These are phyloP conservation scores for Mollisia scopiformis DNA, from an alignment of 2,329 filamentous ascomycete species.

Conservation along the genomic window DNA sequence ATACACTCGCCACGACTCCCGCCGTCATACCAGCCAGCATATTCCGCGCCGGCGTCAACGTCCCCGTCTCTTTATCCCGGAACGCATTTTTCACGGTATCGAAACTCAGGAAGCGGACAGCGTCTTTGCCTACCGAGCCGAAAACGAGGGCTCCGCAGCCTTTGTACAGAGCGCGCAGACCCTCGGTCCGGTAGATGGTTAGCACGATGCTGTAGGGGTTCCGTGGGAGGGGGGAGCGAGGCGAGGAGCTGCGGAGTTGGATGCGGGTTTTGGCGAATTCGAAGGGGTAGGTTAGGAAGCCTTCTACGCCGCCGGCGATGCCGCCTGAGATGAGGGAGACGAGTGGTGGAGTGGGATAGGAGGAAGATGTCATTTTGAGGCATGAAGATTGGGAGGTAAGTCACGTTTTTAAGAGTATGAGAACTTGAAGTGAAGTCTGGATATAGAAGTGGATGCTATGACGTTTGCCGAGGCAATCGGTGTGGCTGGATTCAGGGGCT, in stretches of 20 bases:
- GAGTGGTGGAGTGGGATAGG: slow-evolving; percentile 15
- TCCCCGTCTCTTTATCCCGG: slow-evolving; percentile 56
- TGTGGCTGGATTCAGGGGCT: not conserved
- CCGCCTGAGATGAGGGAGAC: slow-evolving; percentile 32
- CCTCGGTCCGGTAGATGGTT: slow-evolving; percentile 58
- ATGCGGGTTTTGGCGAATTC: slow-evolving; percentile 70
- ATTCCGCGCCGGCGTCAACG: slow-evolving; percentile 56
- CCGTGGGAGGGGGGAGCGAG: slow-evolving; percentile 43
- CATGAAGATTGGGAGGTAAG: not conserved
- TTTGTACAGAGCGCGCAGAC: slow-evolving; percentile 52
- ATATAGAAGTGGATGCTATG: not conserved
- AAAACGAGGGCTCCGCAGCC: slow-evolving; percentile 28
- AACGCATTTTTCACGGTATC: slow-evolving; percentile 63
- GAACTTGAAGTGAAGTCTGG: not conserved
- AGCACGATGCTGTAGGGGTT: slow-evolving; percentile 62
- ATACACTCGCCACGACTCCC: slow-evolving; percentile 62
- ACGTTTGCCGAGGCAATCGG: not conserved
- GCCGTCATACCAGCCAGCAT: slow-evolving; percentile 67
- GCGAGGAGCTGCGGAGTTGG: slow-evolving; percentile 52
- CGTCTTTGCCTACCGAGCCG: slow-evolving; percentile 59
- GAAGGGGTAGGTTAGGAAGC: slow-evolving; percentile 54
- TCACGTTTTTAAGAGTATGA: not conserved
- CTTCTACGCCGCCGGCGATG: slow-evolving; percentile 37
- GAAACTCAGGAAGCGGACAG: slow-evolving; percentile 67
- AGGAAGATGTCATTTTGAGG: not conserved